Evolutionary conservation across 441 rosid species (phyloP).

Genomic region (Raphanus hybrid): DNA sequence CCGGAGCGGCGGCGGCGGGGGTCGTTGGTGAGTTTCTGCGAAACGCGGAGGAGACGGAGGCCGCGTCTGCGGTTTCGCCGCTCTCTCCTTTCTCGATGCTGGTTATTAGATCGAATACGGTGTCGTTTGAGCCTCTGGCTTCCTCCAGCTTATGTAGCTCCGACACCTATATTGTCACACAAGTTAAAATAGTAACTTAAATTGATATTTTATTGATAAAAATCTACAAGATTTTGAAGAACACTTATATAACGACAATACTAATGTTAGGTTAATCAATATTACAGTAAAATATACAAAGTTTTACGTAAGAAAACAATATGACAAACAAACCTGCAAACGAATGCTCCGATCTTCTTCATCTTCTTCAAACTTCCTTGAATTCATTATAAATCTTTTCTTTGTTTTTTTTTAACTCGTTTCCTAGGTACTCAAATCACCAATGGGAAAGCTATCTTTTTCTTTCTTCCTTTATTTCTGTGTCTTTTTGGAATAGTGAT

Average conservation of each 20-base stretch:
- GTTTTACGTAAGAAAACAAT: conserved; percentile 7
- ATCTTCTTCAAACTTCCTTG: conserved; percentile 40
- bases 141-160: conserved; percentile 60
- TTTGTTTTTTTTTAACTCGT: neutral
- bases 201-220: no score
- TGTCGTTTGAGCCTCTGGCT: conserved; percentile 52
- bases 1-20: conserved; percentile 70
- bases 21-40: neutral
- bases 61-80: conserved; percentile 49
- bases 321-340: conserved; percentile 46
- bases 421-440: neutral
- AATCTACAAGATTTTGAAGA: neutral
- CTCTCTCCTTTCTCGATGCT: conserved; percentile 60
- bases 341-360: conserved; percentile 49
- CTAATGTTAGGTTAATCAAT: neutral
- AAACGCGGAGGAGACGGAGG: conserved; percentile 43
- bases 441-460: neutral
- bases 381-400: conserved; percentile 47
- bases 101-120: conserved; percentile 63
- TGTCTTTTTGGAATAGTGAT: neutral
- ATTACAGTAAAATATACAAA: neutral
- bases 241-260: neutral
- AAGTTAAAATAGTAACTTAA: no score
- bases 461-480: neutral
- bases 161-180: conserved; percentile 22